Percentiles rank a stretch among this genome's conserved stretches.
Conservation (phyloP, 2,329 filamentous ascomycete species). For the Colletotrichum kahawae region DNA sequence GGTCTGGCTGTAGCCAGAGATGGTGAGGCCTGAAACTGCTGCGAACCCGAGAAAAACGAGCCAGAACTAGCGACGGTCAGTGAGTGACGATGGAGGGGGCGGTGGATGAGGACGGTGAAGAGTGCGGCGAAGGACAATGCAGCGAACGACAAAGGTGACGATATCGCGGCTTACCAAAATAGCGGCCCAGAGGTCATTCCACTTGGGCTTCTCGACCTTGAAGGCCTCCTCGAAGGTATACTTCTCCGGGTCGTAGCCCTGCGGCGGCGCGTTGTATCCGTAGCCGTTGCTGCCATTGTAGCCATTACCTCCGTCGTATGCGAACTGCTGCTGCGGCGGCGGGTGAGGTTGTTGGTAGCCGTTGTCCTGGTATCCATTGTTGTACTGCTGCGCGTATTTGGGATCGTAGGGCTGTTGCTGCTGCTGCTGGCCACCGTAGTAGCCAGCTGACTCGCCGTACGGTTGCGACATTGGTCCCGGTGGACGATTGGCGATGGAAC, state of each 20-base stretch:
- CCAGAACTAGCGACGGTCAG: constrained; percentile 59
- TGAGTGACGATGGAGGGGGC: constrained; percentile 20
- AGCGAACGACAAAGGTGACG: neutral
- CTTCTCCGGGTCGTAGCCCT: constrained; percentile 49
- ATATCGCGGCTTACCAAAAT: constrained; percentile 60
- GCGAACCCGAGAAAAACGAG: constrained; percentile 74
- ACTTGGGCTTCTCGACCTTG: constrained; percentile 83
- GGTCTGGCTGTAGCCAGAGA: constrained; percentile 74
- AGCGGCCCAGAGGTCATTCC: constrained; percentile 89
- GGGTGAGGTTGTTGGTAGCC: constrained; percentile 29
- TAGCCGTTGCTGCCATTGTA: constrained; percentile 30
- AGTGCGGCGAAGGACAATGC: neutral
- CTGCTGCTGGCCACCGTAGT: constrained; percentile 21
- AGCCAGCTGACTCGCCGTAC: constrained; percentile 19
- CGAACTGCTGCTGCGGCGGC: constrained; percentile 24
- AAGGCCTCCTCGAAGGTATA: constrained; percentile 80
- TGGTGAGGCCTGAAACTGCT: constrained; percentile 75
- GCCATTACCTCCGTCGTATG: neutral
- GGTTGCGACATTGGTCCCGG: constrained; percentile 14
- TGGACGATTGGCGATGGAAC: neutral
- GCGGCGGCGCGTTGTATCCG: constrained; percentile 37
- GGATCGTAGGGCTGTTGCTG: constrained; percentile 29
- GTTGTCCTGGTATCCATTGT: constrained; percentile 25
- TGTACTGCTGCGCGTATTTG: constrained; percentile 30
- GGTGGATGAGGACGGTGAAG: constrained; percentile 6